Evolutionary conservation across 768 basidiomycete species (phyloP).

Genomic region (Fomitopsis pulvina): DNA sequence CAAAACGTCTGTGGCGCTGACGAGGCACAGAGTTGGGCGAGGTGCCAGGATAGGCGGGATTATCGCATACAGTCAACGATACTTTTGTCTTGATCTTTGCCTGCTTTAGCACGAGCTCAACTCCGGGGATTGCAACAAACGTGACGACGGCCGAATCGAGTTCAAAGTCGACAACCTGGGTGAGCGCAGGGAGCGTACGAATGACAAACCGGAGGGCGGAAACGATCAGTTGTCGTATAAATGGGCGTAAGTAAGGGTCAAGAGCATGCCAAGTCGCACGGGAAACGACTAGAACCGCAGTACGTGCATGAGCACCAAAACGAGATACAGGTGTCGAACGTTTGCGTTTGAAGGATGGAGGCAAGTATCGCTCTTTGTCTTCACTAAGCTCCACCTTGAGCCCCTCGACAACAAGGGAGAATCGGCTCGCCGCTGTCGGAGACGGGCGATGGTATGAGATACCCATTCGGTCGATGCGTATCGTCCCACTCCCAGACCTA

Average conservation of each 20-base stretch:
- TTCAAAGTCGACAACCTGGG: conserved; percentile 63
- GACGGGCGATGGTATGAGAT: conserved; percentile 49
- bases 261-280: conserved; percentile 31
- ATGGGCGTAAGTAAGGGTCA: conserved; percentile 58
- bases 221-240: conserved; percentile 50
- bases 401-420: conserved; percentile 61
- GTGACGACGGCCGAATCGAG: conserved; percentile 48
- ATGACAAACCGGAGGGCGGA: conserved; percentile 51
- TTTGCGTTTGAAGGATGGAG: background rate
- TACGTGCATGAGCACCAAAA: conserved; percentile 18
- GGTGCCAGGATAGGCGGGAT: conserved; percentile 19
- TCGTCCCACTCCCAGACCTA: conserved; percentile 44
- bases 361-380: background rate
- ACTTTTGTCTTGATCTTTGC: conserved; percentile 49
- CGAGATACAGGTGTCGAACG: background rate
- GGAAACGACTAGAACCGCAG: conserved; percentile 30
- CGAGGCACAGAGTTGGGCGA: background rate
- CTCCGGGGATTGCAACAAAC: conserved; percentile 44
- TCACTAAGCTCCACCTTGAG: conserved; percentile 45
- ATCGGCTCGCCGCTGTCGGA: conserved; percentile 42
- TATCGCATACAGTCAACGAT: conserved; percentile 45
- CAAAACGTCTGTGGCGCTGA: conserved; percentile 17
- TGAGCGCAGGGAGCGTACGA: conserved; percentile 59
- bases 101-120: conserved; percentile 43
- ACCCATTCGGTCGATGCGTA: conserved; percentile 63